Percentiles rank a stretch among this genome's conserved stretches.
These are phyloP conservation scores for Hanseniaspora vineae DNA, from an alignment of 805 yeast species.

Conservation along the genomic window DNA sequence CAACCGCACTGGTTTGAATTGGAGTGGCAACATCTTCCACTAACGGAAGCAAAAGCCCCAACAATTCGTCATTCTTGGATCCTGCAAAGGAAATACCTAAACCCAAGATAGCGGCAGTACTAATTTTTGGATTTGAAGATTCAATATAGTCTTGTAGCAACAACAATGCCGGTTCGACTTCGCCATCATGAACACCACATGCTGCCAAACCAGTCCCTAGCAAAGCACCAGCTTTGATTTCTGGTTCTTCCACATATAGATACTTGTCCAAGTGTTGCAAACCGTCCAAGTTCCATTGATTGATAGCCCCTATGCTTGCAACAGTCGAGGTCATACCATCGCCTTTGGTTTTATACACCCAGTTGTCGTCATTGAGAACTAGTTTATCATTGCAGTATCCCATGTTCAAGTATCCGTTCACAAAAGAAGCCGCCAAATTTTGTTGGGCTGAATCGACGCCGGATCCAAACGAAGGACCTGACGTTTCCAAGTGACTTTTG, in stretches of 20 bases:
- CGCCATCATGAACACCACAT: conserved; percentile 81
- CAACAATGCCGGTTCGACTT: conserved; percentile 83
- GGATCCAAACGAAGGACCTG: conserved; percentile 39
- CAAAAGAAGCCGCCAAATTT: conserved; percentile 89
- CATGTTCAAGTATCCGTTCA: conserved; percentile 78
- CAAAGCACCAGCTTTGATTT: conserved; percentile 91
- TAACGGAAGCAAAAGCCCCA: conserved; percentile 65
- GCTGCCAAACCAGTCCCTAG: conserved; percentile 90
- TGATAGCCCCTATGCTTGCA: conserved; percentile 80
- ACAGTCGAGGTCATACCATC: conserved; percentile 85
- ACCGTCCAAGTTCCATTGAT: conserved; percentile 91
- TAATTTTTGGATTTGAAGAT: conserved; percentile 47
- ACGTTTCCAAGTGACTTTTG: conserved; percentile 74
- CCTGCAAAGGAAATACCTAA: conserved; percentile 94
- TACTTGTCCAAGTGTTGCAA: conserved; percentile 82
- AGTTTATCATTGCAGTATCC: conserved; percentile 84
- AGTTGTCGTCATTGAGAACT: conserved; percentile 62
- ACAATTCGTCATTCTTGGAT: conserved; percentile 72
- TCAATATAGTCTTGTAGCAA: conserved; percentile 72
- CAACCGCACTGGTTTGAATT: conserved; percentile 69
- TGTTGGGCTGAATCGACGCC: conserved; percentile 85
- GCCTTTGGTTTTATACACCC: conserved; percentile 89
- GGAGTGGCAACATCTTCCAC: conserved; percentile 65
- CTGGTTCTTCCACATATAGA: conserved; percentile 72
- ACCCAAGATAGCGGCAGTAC: conserved; percentile 78